These are phyloP conservation scores for Chaetoscypha palmicola DNA, from an alignment of 2,329 filamentous ascomycete species.

Conservation along the genomic window DNA sequence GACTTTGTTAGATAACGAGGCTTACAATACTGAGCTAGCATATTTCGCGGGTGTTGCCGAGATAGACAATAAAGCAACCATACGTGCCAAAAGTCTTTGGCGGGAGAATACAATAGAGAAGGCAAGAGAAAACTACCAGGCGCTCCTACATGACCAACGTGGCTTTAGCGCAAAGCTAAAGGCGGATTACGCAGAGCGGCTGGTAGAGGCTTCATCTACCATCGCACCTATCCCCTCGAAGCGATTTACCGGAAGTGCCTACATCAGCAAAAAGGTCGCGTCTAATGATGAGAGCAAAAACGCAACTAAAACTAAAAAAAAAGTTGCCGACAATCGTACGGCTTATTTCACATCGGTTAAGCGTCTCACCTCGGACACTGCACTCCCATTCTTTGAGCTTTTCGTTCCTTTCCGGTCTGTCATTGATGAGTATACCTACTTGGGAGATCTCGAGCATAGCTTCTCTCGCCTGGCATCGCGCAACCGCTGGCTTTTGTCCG, in stretches of 20 bases:
- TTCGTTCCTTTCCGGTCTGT: conserved; percentile 55
- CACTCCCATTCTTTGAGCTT: conserved; percentile 43
- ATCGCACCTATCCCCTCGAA: conserved; percentile 20
- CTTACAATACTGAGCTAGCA: conserved; percentile 44
- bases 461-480: conserved; percentile 2
- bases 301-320: background rate
- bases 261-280: conserved; percentile 12
- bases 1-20: conserved; percentile 38
- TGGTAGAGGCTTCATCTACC: conserved; percentile 30
- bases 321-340: background rate
- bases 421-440: conserved; percentile 59
- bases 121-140: conserved; percentile 34
- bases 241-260: conserved; percentile 27
- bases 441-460: conserved; percentile 30
- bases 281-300: no score
- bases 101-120: conserved; percentile 37
- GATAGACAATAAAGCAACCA: conserved; percentile 34
- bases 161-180: conserved; percentile 22
- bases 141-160: conserved; percentile 7
- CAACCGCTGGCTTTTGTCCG: conserved; percentile 47
- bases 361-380: conserved; percentile 12
- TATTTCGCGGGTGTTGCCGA: conserved; percentile 39
- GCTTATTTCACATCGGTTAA: conserved; percentile 2
- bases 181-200: conserved; percentile 23
- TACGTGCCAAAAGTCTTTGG: conserved; percentile 42